These are phyloP conservation scores for Chaetothyriales sp. DNA, from an alignment of 2,329 filamentous ascomycete species.

Conservation along the genomic window DNA sequence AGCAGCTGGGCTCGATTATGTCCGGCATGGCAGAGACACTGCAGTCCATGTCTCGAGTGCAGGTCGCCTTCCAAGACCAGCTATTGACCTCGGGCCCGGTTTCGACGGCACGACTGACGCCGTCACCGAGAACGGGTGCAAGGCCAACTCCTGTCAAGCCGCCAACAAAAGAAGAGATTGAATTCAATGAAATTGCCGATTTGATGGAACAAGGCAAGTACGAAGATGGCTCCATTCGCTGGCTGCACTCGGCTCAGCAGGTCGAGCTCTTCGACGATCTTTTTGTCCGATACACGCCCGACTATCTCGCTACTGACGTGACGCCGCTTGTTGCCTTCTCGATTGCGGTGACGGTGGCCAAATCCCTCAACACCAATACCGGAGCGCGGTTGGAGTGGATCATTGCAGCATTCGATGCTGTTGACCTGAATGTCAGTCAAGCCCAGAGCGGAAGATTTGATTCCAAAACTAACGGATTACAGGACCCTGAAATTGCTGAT, in stretches of 20 bases:
- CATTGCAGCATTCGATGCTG: conserved; percentile 39
- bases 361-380: conserved; percentile 40
- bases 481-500: conserved; percentile 18
- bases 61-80: conserved; percentile 30
- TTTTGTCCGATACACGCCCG: conserved; percentile 44
- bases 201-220: conserved; percentile 28
- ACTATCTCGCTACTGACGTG: conserved; percentile 39
- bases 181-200: conserved; percentile 29
- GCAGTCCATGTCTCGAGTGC: conserved; percentile 29
- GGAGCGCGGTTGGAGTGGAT: conserved; percentile 46
- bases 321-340: conserved; percentile 47
- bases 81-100: conserved; percentile 21
- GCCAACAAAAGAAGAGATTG: conserved; percentile 25
- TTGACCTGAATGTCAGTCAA: conserved; percentile 39
- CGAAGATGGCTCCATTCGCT: conserved; percentile 38
- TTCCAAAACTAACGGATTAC: conserved; percentile 3
- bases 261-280: conserved; percentile 48
- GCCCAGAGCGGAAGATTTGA: neutral
- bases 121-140: conserved; percentile 15
- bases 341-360: conserved; percentile 49
- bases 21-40: conserved; percentile 40
- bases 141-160: conserved; percentile 10
- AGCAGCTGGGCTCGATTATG: conserved; percentile 45
- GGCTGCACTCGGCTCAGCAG: conserved; percentile 49
- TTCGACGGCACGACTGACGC: conserved; percentile 10